Evolutionary conservation across 768 basidiomycete species (phyloP), one percentile per base, ranked within the genome.

Genomic region (Boletellus ananas): DNA sequence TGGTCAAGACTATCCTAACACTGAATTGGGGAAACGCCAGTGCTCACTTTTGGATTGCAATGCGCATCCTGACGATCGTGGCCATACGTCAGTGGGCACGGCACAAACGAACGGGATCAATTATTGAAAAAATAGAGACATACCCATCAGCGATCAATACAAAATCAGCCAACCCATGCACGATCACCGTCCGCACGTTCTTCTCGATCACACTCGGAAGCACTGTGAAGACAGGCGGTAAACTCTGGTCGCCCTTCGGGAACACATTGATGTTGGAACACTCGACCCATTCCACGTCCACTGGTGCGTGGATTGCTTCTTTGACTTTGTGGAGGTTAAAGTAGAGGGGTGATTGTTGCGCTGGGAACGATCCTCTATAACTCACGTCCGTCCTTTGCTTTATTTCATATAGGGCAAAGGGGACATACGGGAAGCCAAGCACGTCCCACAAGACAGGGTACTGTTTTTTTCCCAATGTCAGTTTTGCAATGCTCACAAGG

Each of bases 381-480:
- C 8, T 27, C n/a, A n/a, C n/a, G 25, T 27, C 4, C 4, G 25
- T 4, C 25, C 25, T 27, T 27, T n/a, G 8, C 10, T 11, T 29
- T 18, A 16, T n/a, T n/a, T n/a, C n/a, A 40, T 3, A 31, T 5
- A 14, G 14, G 38, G 12, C 2, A 20, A 31, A 41, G 43, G 29
- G 10, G 2, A 63, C 80, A 31, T 58, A 85, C 81, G 87, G 86
- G 76, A 85, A 88, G n/a, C 86, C 87, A 27, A 89, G 81, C 6
- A 88, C 85, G 52, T 89, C 87, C 87, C 85, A 89, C 12, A 84
- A 70, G 36, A 85, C 73, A 0, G 86, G 87, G 66, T 72, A 87
- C 56, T 74, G 38, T 11, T 17, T 5, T 27, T 27, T 27, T 27
- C 8, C 11, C 29, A 7, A 39, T 11, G 27, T 59, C n/a, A 58